phyloP scores from a whole-genome alignment of 164 flowering plant genomes.

The Umbilicus rupestris region DNA sequence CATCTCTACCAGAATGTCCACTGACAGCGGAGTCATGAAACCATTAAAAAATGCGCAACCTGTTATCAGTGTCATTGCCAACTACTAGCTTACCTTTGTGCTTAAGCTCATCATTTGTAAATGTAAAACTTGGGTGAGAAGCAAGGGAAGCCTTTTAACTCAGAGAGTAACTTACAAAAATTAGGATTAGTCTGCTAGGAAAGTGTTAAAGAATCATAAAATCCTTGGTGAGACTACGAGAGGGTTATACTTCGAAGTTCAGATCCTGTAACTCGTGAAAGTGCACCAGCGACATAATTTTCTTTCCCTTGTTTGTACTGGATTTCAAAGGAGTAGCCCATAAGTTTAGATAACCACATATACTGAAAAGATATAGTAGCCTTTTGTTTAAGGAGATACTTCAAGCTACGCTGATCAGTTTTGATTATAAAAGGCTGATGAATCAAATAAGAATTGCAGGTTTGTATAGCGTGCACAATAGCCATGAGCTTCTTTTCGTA shows the following conservation, averaged over 20 bases:
- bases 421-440: background rate
- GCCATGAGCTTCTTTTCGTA: constrained; percentile 3
- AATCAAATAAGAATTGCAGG: too few species aligned
- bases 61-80: too few species aligned
- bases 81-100: too few species aligned
- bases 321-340: background rate
- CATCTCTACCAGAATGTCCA: too few species aligned
- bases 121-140: too few species aligned
- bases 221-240: background rate
- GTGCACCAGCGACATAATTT: constrained; percentile 8
- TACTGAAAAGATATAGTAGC: background rate
- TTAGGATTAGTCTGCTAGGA: too few species aligned
- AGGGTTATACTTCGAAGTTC: background rate
- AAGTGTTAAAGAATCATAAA: background rate
- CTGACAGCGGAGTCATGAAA: too few species aligned
- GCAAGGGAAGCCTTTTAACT: too few species aligned
- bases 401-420: too few species aligned
- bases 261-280: background rate
- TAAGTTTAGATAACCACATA: background rate
- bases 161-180: too few species aligned
- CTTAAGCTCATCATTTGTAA: too few species aligned
- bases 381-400: background rate
- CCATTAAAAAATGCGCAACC: too few species aligned
- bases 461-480: background rate
- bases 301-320: background rate